Conservation (phyloP, 495 filamentous ascomycete species). For the Penicillium angulare region DNA sequence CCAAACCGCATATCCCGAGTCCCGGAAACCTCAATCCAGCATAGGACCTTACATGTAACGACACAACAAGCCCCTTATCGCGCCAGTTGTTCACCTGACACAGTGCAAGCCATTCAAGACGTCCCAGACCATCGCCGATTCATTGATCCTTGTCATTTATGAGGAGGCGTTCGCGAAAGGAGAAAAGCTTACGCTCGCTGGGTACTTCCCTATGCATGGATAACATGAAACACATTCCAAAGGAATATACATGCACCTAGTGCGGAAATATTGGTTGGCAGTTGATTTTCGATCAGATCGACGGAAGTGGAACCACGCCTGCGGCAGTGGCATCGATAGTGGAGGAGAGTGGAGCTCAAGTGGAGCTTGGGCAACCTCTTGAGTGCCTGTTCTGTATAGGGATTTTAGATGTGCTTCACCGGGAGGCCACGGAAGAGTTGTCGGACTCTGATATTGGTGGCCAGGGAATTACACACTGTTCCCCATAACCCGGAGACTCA, state of each 20-base stretch:
- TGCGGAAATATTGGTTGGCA: too few species aligned
- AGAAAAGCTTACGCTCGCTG: too few species aligned
- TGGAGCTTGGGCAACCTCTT: too few species aligned
- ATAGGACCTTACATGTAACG: neutral
- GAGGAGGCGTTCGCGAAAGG: neutral
- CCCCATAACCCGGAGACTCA: too few species aligned
- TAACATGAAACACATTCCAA: too few species aligned
- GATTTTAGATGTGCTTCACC: too few species aligned
- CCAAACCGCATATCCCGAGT: neutral
- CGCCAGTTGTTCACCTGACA: constrained; percentile 7
- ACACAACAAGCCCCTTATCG: neutral
- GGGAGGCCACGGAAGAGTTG: too few species aligned
- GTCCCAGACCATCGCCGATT: constrained; percentile 15
- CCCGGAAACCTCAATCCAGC: neutral
- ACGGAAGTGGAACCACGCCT: neutral
- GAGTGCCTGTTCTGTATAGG: too few species aligned
- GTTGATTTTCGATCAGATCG: neutral
- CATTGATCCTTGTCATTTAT: constrained; percentile 1
- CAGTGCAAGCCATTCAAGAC: constrained; percentile 1
- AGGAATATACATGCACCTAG: too few species aligned
- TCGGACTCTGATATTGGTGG: too few species aligned
- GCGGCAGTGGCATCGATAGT: neutral
- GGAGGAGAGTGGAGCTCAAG: neutral
- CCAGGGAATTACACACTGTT: too few species aligned
- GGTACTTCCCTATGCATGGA: too few species aligned